phyloP scores from a whole-genome alignment of 2,329 filamentous ascomycete genomes.

The Botrytis medusae region DNA sequence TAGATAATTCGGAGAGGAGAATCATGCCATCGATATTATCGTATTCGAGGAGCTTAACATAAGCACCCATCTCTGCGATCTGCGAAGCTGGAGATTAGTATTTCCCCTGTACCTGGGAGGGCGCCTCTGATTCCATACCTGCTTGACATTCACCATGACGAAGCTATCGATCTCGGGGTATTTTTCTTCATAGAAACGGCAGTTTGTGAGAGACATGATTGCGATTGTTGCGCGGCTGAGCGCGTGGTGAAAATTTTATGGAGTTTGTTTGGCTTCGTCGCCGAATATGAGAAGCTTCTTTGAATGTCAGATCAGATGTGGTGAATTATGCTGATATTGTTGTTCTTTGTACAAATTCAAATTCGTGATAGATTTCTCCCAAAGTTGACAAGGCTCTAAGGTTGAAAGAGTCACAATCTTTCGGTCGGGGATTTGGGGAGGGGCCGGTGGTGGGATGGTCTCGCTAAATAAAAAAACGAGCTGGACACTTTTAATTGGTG shows the following conservation, averaged over 20 bases:
- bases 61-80: conserved; percentile 99
- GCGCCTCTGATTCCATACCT: conserved; percentile 56
- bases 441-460: conserved; percentile 21
- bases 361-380: conserved; percentile 19
- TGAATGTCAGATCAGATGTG: background rate
- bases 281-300: background rate
- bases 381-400: background rate
- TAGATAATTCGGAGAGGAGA: conserved; percentile 91
- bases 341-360: conserved; percentile 17
- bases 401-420: conserved; percentile 21
- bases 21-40: conserved; percentile 99
- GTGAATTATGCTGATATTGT: background rate
- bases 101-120: background rate
- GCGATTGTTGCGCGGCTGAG: conserved; percentile 44
- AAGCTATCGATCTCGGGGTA: conserved; percentile 98
- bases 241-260: conserved; percentile 23
- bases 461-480: conserved; percentile 21
- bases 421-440: conserved; percentile 16
- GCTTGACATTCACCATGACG: conserved; percentile 99
- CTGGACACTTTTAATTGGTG: conserved; percentile 17
- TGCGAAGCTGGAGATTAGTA: conserved; percentile 41
- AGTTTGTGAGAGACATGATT: conserved; percentile 93
- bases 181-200: conserved; percentile 96
- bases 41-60: conserved; percentile 99
- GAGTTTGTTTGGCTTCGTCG: conserved; percentile 19